Conservation (phyloP, 192 early-diverging fungal genomes). For the Coemansia sp. region DNA sequence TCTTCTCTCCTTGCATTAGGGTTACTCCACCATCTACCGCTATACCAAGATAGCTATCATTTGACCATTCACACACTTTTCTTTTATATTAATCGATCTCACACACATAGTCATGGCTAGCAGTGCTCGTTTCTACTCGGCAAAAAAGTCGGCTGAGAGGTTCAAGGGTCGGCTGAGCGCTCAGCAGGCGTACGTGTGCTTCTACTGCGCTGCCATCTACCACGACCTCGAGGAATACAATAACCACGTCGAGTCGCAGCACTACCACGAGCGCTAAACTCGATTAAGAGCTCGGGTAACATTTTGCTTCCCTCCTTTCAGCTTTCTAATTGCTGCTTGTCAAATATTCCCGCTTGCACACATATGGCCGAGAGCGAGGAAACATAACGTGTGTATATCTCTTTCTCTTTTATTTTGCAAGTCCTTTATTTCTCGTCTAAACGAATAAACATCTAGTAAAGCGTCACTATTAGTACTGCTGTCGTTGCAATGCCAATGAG, state of each 20-base stretch:
- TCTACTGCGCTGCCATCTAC: slow-evolving; percentile 54
- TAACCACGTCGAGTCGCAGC: slow-evolving; percentile 46
- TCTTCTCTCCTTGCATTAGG: background rate
- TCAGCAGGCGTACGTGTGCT: slow-evolving; percentile 53
- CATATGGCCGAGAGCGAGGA: background rate
- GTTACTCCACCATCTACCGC: background rate
- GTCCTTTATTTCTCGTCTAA: background rate
- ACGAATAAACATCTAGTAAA: background rate
- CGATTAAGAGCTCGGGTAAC: background rate
- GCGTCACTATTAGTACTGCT: background rate
- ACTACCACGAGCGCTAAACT: slow-evolving; percentile 50
- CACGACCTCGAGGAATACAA: slow-evolving; percentile 48
- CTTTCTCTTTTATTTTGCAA: background rate
- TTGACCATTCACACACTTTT: background rate
- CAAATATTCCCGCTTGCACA: background rate
- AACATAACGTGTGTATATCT: background rate
- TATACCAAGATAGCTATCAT: background rate
- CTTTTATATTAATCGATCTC: background rate
- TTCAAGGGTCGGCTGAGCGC: slow-evolving; percentile 27
- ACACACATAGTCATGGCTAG: slow-evolving; percentile 4
- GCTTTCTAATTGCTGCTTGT: slow-evolving; percentile 7
- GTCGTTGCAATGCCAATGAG: background rate
- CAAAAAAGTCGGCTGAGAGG: slow-evolving; percentile 3
- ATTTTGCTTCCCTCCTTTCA: background rate
- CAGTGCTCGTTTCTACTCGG: slow-evolving; percentile 2